phyloP scores from a whole-genome alignment of 805 yeast genomes.

The Cyberlindnera americana region DNA sequence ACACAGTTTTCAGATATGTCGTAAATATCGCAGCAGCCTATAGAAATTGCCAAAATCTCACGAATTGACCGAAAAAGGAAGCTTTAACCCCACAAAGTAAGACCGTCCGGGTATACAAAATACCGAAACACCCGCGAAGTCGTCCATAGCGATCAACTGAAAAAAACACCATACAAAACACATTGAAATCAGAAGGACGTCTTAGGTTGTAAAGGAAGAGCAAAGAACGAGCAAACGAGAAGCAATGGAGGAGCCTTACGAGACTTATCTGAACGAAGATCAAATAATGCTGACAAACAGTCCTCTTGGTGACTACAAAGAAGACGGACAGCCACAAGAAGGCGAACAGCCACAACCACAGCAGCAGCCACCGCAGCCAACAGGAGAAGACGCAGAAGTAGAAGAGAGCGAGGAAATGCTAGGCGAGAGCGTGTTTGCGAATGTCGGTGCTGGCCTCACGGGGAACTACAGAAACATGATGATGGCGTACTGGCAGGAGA shows the following conservation, averaged over 20 bases:
- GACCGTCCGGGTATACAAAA: too few relatives aligned
- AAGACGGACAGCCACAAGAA: neutral
- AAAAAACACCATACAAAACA: too few relatives aligned
- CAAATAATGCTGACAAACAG: slow-evolving; percentile 18
- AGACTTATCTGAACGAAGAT: slow-evolving; percentile 20
- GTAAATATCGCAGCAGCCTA: too few relatives aligned
- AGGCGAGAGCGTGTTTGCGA: slow-evolving; percentile 69
- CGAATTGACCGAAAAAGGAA: too few relatives aligned
- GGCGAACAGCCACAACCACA: slow-evolving; percentile 8
- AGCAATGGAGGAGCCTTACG: slow-evolving; percentile 20
- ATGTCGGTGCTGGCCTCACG: slow-evolving; percentile 88
- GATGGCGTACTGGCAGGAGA: slow-evolving; percentile 97
- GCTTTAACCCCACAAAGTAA: too few relatives aligned
- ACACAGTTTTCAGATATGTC: too few relatives aligned
- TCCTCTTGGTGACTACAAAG: slow-evolving; percentile 7
- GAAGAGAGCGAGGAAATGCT: slow-evolving; percentile 33
- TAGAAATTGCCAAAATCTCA: too few relatives aligned
- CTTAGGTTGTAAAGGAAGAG: too few relatives aligned
- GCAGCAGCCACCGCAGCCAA: slow-evolving; percentile 16
- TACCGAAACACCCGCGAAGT: too few relatives aligned
- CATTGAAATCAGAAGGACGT: too few relatives aligned
- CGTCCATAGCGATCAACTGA: too few relatives aligned
- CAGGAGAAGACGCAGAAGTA: slow-evolving; percentile 30
- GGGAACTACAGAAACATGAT: slow-evolving; percentile 82
- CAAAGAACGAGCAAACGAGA: neutral